phyloP scores from a whole-genome alignment of 2,329 filamentous ascomycete species.

The Ophiostoma ulmi region DNA sequence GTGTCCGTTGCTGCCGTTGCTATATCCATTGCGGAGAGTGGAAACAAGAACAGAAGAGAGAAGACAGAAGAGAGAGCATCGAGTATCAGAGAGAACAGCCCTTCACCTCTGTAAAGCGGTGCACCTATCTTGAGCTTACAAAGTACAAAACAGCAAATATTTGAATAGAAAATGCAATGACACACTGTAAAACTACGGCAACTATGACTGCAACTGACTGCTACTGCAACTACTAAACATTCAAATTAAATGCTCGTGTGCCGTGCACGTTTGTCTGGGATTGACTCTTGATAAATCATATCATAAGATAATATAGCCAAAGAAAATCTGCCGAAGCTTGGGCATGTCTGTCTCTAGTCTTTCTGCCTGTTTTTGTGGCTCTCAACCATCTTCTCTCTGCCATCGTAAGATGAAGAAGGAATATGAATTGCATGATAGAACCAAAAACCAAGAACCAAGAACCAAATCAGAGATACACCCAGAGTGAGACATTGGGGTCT shows the following conservation, averaged over 20 bases:
- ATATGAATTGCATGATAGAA: background rate
- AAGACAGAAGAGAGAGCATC: too few species aligned
- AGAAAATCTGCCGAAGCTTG: background rate
- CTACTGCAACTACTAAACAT: background rate
- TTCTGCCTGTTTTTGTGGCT: background rate
- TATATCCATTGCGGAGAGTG: background rate
- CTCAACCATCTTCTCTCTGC: background rate
- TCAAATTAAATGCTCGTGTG: slow-evolving; percentile 2
- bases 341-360: background rate
- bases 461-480: background rate
- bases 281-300: background rate
- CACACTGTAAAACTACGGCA: background rate
- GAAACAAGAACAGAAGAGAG: too few species aligned
- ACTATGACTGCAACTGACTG: background rate
- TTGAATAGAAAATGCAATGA: too few species aligned
- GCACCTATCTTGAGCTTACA: too few species aligned
- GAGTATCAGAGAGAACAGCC: too few species aligned
- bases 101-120: too few species aligned
- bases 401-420: background rate
- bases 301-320: slow-evolving; percentile 1
- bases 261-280: background rate
- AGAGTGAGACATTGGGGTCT: background rate
- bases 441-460: too few species aligned
- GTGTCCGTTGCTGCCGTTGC: background rate
- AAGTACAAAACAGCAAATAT: too few species aligned